Base-by-base conservation (phyloP, 441 rosid genomes). In the Eutrema salsugineum region DNA sequence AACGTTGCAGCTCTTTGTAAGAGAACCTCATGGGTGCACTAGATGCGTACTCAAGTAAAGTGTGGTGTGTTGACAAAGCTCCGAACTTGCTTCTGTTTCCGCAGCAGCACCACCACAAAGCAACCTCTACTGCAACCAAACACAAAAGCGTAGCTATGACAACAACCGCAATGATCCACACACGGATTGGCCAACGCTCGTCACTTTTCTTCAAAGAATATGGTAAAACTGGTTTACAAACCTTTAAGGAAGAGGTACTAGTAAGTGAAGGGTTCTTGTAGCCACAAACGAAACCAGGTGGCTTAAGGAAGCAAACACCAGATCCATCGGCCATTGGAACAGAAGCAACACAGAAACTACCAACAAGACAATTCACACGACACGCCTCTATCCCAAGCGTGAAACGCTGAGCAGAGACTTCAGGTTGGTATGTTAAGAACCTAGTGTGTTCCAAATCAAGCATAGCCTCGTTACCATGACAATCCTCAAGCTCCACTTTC, bases 1-100 rank as follows among this genome's bases (percentile, higher is more conserved):
- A 77, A 5, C 78, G 78, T 36, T 84, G 84, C 16, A 90, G 78
- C 72, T 90, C 93, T 63, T 79, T 83, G 54, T 85, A 86, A 0
- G 87, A 82, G 83, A 90, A 90, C 81, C 86, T 88, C 59, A 88
- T 86, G 1, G 93, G 93, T 3, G 90, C 90, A 51, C 90, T 91
- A 16, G 95, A 89, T 2, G 92, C 89, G 67, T 89, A 87, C 77
- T 89, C 92, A 57, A 83, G 86, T 51, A 87, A 88, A 1, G 88
- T 80, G 63, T 82, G 86, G 59, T 87, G 89, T 30, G 86, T 77
- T 15, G 92, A 84, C 62, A 89, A 66, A 43, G 75, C 63, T 15
- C 81, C 83, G 20, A 86, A 83, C 46, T 70, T 74, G n/a, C 78
- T 56, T 36, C 84, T 78, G 44, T 87, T 65, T 76, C 85, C 77